Percentiles rank a stretch among this genome's conserved stretches.
These are phyloP conservation scores for Bruguiera hainesii DNA, from an alignment of 441 rosid species.

Conservation along the genomic window DNA sequence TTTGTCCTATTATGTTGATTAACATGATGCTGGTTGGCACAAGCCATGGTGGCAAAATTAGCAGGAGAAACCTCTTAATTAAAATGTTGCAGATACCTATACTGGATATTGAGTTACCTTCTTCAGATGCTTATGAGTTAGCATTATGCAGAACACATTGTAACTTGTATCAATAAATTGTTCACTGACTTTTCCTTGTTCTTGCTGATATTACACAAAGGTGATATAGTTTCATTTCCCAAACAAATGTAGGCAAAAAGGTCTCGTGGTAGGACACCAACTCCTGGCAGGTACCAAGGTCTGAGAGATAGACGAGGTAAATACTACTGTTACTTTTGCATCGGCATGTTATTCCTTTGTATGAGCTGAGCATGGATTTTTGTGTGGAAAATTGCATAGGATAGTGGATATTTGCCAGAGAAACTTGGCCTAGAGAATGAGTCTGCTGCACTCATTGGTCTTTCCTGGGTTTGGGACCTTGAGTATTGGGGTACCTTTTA, in stretches of 20 bases:
- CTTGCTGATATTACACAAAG: not conserved
- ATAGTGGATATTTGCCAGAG: not conserved
- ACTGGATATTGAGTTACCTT: too few relatives aligned
- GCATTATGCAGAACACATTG: too few relatives aligned
- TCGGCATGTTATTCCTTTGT: not conserved
- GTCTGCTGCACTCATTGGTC: not conserved
- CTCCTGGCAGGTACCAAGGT: conserved; percentile 84
- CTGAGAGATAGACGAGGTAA: conserved; percentile 52
- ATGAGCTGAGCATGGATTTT: not conserved
- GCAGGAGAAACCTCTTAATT: too few relatives aligned
- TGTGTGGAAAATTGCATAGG: not conserved
- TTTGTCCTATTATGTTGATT: not conserved
- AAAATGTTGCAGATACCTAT: too few relatives aligned
- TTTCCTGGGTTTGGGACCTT: not conserved
- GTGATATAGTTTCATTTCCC: conserved; percentile 1
- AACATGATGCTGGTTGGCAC: too few relatives aligned
- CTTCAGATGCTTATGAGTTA: too few relatives aligned
- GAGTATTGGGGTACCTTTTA: too few relatives aligned
- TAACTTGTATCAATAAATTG: too few relatives aligned
- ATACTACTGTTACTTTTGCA: not conserved
- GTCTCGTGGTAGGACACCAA: conserved; percentile 77
- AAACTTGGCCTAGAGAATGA: not conserved
- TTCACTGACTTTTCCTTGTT: not conserved
- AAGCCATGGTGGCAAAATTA: too few relatives aligned
- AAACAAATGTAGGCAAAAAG: conserved; percentile 58